Conservation (phyloP, 2,329 filamentous ascomycete genomes). For the Scortechinia acanthostroma region DNA sequence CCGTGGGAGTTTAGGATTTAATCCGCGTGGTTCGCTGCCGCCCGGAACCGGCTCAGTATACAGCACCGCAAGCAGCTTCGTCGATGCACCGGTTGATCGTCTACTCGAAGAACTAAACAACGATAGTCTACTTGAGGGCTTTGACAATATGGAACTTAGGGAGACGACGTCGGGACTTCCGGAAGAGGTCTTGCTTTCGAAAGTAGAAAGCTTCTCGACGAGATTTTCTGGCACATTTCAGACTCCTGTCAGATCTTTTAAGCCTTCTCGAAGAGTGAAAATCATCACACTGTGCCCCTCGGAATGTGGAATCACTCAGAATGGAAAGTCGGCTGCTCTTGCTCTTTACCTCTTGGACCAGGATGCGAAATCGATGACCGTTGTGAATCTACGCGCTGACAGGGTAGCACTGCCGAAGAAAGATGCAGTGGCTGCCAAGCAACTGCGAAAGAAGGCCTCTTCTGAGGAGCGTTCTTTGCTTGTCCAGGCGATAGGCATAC, state of each 20-base stretch:
- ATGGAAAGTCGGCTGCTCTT: slow-evolving; percentile 3
- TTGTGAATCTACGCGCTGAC: slow-evolving; percentile 27
- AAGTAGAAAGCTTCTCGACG: slow-evolving; percentile 61
- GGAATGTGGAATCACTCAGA: background rate
- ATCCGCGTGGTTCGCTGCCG: background rate
- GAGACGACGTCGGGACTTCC: slow-evolving; percentile 65
- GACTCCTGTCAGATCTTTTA: slow-evolving; percentile 8
- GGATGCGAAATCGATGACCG: slow-evolving; percentile 22
- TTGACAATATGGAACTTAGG: slow-evolving; percentile 66
- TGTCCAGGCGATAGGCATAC: slow-evolving; percentile 17
- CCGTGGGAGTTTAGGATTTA: background rate
- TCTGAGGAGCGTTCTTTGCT: slow-evolving; percentile 2
- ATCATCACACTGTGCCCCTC: background rate
- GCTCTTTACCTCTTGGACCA: slow-evolving; percentile 28
- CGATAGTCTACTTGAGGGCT: slow-evolving; percentile 57
- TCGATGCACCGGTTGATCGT: slow-evolving; percentile 63
- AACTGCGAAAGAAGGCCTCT: slow-evolving; percentile 31
- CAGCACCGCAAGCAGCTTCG: slow-evolving; percentile 46
- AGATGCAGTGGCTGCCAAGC: background rate
- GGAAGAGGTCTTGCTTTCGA: slow-evolving; percentile 66
- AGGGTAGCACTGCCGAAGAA: slow-evolving; percentile 5
- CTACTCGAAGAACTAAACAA: slow-evolving; percentile 62
- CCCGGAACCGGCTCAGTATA: slow-evolving; percentile 17
- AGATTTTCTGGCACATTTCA: slow-evolving; percentile 17
- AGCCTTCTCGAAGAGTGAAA: background rate